These are phyloP conservation scores for Fusarium sp. DNA, from an alignment of 2,329 filamentous ascomycete genomes.

Conservation along the genomic window DNA sequence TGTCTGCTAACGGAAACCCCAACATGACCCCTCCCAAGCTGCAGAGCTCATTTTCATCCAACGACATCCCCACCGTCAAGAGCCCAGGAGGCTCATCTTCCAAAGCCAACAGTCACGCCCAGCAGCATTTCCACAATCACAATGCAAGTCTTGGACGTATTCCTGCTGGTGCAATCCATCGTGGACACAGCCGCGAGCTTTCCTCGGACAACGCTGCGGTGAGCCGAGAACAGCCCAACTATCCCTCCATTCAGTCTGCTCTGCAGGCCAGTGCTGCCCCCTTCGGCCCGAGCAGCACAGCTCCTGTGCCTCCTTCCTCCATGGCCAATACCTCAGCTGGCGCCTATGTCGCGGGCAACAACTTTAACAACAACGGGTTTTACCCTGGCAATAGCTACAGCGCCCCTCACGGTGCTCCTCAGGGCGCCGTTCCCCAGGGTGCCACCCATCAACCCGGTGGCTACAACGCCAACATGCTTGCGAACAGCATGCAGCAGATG, in stretches of 20 bases:
- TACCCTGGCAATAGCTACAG: conserved; percentile 52
- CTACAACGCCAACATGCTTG: conserved; percentile 65
- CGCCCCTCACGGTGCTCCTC: conserved; percentile 47
- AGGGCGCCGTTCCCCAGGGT: conserved; percentile 35
- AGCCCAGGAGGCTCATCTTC: conserved; percentile 66
- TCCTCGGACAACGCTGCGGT: conserved; percentile 63
- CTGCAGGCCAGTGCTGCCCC: conserved; percentile 84
- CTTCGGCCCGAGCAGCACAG: conserved; percentile 74
- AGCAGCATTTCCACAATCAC: conserved; percentile 79
- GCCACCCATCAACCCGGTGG: conserved; percentile 46
- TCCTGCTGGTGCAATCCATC: conserved; percentile 73
- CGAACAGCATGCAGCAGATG: conserved; percentile 77
- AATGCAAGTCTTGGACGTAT: conserved; percentile 86
- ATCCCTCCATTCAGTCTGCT: conserved; percentile 75
- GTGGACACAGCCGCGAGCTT: conserved; percentile 80
- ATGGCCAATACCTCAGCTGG: conserved; percentile 46
- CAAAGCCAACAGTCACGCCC: conserved; percentile 70
- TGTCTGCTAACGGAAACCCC: conserved; percentile 64
- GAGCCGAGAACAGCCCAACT: conserved; percentile 63
- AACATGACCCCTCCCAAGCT: conserved; percentile 77
- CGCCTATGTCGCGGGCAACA: conserved; percentile 46
- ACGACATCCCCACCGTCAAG: conserved; percentile 89
- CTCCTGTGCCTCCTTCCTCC: conserved; percentile 49
- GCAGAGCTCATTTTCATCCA: conserved; percentile 90
- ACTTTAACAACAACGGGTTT: conserved; percentile 52